Conservation (phyloP, 257 asterid species). For the Voacanga thouarsii region DNA sequence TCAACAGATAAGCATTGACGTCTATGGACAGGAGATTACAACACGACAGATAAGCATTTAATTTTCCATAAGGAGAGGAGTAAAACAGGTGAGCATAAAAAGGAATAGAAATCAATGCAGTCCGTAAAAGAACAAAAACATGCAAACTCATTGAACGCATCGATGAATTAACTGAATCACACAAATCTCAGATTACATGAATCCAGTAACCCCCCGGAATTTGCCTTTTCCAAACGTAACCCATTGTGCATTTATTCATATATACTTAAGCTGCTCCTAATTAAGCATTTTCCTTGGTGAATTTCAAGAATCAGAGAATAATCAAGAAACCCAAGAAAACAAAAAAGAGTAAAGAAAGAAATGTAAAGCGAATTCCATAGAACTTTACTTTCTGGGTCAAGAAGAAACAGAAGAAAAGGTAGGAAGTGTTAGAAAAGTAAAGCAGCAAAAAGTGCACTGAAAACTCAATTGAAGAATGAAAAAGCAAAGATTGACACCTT, state of each 20-base stretch:
- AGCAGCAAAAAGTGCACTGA: slow-evolving; percentile 4
- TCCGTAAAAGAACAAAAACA: neutral
- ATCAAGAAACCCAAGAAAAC: neutral
- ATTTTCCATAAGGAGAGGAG: neutral
- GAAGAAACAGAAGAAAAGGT: neutral
- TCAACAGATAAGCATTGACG: slow-evolving; percentile 6
- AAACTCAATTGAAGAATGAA: neutral
- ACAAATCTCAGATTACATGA: neutral
- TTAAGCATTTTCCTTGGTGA: neutral
- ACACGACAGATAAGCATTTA: neutral
- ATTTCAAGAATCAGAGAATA: neutral
- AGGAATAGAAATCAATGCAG: neutral
- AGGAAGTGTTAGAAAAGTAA: neutral
- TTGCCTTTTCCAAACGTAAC: neutral
- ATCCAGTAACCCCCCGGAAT: neutral
- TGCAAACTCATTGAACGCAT: neutral
- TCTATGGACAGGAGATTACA: neutral
- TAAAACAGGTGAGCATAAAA: neutral
- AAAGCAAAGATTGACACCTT: neutral
- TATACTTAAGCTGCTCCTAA: neutral
- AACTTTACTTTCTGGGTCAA: neutral
- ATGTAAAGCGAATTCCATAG: neutral
- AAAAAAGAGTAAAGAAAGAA: no score
- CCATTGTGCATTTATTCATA: neutral
- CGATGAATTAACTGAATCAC: neutral